phyloP scores from a whole-genome alignment of 2,329 filamentous ascomycete genomes.

The Calonectria honghensis region DNA sequence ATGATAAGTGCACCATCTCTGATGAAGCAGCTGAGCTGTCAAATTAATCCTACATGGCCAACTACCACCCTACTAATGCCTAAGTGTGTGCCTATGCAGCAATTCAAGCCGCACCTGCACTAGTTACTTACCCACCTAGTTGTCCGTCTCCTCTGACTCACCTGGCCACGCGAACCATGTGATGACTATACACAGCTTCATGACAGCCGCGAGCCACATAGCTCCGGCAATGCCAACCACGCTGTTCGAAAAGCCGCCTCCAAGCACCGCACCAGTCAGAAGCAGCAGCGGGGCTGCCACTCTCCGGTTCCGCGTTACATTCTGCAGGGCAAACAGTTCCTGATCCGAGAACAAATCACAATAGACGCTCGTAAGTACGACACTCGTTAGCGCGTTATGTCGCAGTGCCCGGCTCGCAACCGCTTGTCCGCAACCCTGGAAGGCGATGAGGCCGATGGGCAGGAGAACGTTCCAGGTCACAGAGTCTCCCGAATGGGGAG shows the following conservation, averaged over 20 bases:
- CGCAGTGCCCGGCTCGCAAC: slow-evolving; percentile 82
- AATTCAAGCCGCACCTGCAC: slow-evolving; percentile 1
- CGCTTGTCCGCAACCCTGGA: slow-evolving; percentile 87
- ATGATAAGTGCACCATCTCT: slow-evolving; percentile 10
- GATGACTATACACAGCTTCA: slow-evolving; percentile 75
- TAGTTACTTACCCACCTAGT: not conserved
- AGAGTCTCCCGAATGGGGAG: slow-evolving; percentile 62
- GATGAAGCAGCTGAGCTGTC: not conserved
- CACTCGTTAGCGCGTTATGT: slow-evolving; percentile 82
- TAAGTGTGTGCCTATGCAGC: not conserved
- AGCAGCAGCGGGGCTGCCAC: slow-evolving; percentile 69
- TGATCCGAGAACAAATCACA: slow-evolving; percentile 85
- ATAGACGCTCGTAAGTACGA: slow-evolving; percentile 88
- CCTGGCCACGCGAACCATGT: slow-evolving; percentile 78
- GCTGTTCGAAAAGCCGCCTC: slow-evolving; percentile 69
- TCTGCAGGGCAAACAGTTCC: slow-evolving; percentile 65
- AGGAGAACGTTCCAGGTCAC: slow-evolving; percentile 77
- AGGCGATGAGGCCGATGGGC: slow-evolving; percentile 81
- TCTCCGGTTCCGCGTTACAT: slow-evolving; percentile 70
- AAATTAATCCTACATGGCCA: slow-evolving; percentile 13
- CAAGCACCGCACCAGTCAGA: slow-evolving; percentile 68
- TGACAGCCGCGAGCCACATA: slow-evolving; percentile 74
- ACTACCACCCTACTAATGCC: slow-evolving; percentile 25
- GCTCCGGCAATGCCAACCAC: slow-evolving; percentile 70
- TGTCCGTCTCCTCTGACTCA: slow-evolving; percentile 55